phyloP scores from a whole-genome alignment of 495 filamentous ascomycete species.

The Tetracladium marchalianum region DNA sequence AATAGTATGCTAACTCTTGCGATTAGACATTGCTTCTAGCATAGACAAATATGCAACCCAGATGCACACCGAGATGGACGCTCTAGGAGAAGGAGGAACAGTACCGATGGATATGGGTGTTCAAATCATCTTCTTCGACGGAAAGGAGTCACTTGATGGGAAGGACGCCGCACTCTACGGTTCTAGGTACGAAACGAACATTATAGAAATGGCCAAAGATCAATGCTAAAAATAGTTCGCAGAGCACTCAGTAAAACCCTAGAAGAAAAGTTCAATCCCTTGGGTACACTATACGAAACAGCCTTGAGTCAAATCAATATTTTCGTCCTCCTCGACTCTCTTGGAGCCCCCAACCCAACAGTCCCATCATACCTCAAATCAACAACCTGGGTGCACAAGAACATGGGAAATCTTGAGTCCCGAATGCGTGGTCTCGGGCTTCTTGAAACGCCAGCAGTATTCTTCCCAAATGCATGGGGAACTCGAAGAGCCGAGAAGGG shows the following conservation, averaged over 20 bases:
- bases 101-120: slow-evolving; percentile 48
- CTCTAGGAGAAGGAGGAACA: slow-evolving; percentile 23
- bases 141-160: slow-evolving; percentile 86
- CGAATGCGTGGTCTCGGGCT: slow-evolving; percentile 47
- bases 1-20: no score
- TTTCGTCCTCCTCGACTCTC: slow-evolving; percentile 82
- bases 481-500: slow-evolving; percentile 32
- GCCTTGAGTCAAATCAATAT: slow-evolving; percentile 65
- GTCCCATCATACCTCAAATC: slow-evolving; percentile 73
- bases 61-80: slow-evolving; percentile 29
- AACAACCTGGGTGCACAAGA: slow-evolving; percentile 84
- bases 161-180: slow-evolving; percentile 69
- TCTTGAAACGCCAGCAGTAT: slow-evolving; percentile 26
- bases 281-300: slow-evolving; percentile 59
- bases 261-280: slow-evolving; percentile 57
- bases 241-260: slow-evolving; percentile 66
- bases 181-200: slow-evolving; percentile 37
- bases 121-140: slow-evolving; percentile 79
- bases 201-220: neutral
- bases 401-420: slow-evolving; percentile 55
- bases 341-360: slow-evolving; percentile 54
- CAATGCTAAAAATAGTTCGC: neutral
- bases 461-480: slow-evolving; percentile 44
- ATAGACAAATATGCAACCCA: slow-evolving; percentile 30
- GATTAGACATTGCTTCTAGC: slow-evolving; percentile 21